phyloP scores from a whole-genome alignment of 2,329 filamentous ascomycete species.

The Aspergillus sp. region DNA sequence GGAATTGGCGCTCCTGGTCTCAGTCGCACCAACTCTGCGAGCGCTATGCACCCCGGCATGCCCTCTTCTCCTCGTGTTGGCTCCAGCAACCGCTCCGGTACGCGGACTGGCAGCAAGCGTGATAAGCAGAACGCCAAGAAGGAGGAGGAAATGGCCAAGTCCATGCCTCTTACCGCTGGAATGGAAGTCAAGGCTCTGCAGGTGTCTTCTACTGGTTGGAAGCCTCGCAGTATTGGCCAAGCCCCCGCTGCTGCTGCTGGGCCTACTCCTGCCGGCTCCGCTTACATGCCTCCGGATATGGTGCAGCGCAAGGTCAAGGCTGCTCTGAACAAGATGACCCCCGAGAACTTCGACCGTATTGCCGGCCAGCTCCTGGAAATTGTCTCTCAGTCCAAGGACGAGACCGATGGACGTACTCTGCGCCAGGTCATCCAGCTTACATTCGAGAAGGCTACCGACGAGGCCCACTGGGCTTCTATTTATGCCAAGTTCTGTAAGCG shows the following conservation, averaged over 20 bases:
- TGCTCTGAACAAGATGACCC: constrained; percentile 99
- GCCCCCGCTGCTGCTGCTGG: constrained; percentile 42
- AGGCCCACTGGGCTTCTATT: constrained; percentile 98
- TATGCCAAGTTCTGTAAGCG: constrained; percentile 98
- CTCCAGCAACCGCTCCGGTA: constrained; percentile 62
- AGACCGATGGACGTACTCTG: constrained; percentile 88
- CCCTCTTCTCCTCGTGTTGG: constrained; percentile 72
- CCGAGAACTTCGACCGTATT: constrained; percentile 97
- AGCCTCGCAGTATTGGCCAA: constrained; percentile 70
- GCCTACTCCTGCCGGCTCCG: constrained; percentile 53
- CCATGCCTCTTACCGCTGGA: constrained; percentile 87
- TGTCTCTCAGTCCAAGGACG: constrained; percentile 91
- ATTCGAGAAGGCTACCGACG: constrained; percentile 98
- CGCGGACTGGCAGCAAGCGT: constrained; percentile 53
- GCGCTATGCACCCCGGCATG: constrained; percentile 54
- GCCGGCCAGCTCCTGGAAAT: constrained; percentile 90
- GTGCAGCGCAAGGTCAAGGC: constrained; percentile 99
- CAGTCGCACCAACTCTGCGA: constrained; percentile 64
- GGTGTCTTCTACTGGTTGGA: constrained; percentile 78
- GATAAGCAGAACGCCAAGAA: constrained; percentile 59
- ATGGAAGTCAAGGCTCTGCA: constrained; percentile 79
- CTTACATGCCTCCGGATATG: constrained; percentile 80
- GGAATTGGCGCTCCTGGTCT: constrained; percentile 66
- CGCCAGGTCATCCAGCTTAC: constrained; percentile 98
- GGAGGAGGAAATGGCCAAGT: constrained; percentile 71